phyloP scores from a whole-genome alignment of 306 rosid genomes.

The Cicer arietinum region DNA sequence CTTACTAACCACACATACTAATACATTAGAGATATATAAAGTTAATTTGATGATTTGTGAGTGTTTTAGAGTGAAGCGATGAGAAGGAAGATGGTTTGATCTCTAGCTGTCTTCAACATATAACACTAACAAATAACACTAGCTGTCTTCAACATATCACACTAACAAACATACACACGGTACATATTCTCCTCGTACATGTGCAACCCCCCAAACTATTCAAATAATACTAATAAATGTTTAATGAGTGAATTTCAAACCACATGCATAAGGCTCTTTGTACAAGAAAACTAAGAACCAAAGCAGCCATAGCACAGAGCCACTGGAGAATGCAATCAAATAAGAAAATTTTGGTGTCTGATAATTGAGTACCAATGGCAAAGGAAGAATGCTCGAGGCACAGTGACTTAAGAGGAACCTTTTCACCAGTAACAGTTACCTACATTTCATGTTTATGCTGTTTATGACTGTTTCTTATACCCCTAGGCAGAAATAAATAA shows the following conservation, averaged over 20 bases:
- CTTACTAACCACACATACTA: no score
- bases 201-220: no score
- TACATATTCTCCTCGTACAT: no score
- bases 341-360: neutral
- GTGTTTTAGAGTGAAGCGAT: no score
- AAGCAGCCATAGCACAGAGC: neutral
- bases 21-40: no score
- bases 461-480: conserved; percentile 10
- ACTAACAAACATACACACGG: no score
- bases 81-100: no score
- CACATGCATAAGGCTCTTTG: neutral
- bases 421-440: neutral
- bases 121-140: no score
- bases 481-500: conserved; percentile 5
- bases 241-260: neutral
- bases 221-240: no score
- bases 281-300: neutral
- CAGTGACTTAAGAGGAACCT: neutral
- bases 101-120: no score
- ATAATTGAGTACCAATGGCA: neutral
- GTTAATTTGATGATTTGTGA: no score
- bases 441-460: neutral
- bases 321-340: neutral
- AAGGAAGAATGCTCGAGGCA: conserved; percentile 8
- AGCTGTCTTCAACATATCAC: no score